Percentiles rank a stretch among this genome's conserved stretches.
Conservation (phyloP, 495 filamentous ascomycete genomes). For the Aspergillus olivimuriae region DNA sequence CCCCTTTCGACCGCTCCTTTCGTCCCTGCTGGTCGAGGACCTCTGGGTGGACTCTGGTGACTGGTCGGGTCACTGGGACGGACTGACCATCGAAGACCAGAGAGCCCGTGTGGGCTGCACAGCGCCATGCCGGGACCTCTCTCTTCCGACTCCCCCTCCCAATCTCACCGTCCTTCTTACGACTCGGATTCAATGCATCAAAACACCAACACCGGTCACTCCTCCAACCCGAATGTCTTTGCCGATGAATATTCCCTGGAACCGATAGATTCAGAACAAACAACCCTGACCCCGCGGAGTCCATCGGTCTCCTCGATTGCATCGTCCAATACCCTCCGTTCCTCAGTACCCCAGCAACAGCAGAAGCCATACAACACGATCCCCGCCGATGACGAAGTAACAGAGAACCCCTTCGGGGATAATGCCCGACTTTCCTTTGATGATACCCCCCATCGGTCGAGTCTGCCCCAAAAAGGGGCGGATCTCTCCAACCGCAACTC, state of each 20-base stretch:
- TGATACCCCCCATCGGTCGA: conserved; percentile 30
- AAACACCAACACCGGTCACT: conserved; percentile 29
- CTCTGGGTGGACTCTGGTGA: conserved; percentile 14
- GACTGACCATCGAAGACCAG: conserved; percentile 21
- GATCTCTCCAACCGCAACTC: conserved; percentile 31
- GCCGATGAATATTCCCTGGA: conserved; percentile 49
- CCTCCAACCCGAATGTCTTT: conserved; percentile 46
- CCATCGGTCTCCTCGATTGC: conserved; percentile 28
- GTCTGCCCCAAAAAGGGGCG: conserved; percentile 34
- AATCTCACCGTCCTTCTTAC: conserved; percentile 19
- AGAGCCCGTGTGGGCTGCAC: conserved; percentile 41
- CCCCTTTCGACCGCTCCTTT: conserved; percentile 5
- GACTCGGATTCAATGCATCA: conserved; percentile 29
- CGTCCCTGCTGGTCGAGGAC: conserved; percentile 1
- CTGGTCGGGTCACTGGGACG: conserved; percentile 7
- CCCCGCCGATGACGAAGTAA: conserved; percentile 20
- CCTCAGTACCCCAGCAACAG: conserved; percentile 17
- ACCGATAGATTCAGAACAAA: conserved; percentile 31
- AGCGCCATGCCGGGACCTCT: conserved; percentile 41
- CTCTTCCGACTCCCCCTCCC: conserved; percentile 28
- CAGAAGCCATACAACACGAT: conserved; percentile 19
- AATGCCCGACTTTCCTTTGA: conserved; percentile 33
- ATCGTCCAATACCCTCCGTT: conserved; percentile 31
- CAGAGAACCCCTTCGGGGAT: conserved; percentile 39
- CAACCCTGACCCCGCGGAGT: conserved; percentile 26